phyloP scores from a whole-genome alignment of 352 stramenopile genomes.

The Phytophthora pistaciae region DNA sequence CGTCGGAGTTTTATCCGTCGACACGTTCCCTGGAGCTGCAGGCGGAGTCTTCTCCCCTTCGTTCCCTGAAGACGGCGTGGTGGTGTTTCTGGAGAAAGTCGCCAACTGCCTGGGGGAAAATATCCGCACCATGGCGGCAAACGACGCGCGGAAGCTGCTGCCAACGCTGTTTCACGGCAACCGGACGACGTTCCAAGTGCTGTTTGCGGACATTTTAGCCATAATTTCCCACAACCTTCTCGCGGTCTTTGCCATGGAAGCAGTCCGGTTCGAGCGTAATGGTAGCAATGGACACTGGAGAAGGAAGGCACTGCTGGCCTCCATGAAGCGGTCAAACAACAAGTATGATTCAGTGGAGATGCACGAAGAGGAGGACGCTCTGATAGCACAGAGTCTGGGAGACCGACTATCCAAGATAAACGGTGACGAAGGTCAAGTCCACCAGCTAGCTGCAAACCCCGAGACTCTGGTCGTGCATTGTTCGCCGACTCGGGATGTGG shows the following conservation, averaged over 20 bases:
- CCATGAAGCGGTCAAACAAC: slow-evolving; percentile 5
- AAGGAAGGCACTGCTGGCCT: slow-evolving; percentile 13
- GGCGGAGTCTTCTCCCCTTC: slow-evolving; percentile 52
- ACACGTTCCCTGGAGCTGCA: slow-evolving; percentile 70
- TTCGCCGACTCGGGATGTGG: slow-evolving; percentile 37
- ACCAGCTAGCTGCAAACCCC: slow-evolving; percentile 19
- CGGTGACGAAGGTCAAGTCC: not conserved
- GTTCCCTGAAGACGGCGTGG: slow-evolving; percentile 66
- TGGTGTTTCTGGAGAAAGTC: slow-evolving; percentile 56
- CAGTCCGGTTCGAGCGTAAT: slow-evolving; percentile 35
- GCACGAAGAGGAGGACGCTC: not conserved
- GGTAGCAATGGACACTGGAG: slow-evolving; percentile 9
- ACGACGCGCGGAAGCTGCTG: slow-evolving; percentile 28
- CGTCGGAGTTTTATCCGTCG: slow-evolving; percentile 68
- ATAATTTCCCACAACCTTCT: slow-evolving; percentile 54
- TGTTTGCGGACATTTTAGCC: slow-evolving; percentile 49
- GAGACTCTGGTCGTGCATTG: slow-evolving; percentile 38
- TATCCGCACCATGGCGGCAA: slow-evolving; percentile 43
- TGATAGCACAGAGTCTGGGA: not conserved
- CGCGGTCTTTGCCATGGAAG: slow-evolving; percentile 46
- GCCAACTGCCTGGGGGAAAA: slow-evolving; percentile 59
- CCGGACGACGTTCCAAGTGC: slow-evolving; percentile 42
- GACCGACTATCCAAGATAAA: not conserved
- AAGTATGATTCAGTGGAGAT: not conserved
- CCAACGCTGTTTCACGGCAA: slow-evolving; percentile 70